phyloP scores from a whole-genome alignment of 345 rosid genomes.

The Bruguiera parviflora region DNA sequence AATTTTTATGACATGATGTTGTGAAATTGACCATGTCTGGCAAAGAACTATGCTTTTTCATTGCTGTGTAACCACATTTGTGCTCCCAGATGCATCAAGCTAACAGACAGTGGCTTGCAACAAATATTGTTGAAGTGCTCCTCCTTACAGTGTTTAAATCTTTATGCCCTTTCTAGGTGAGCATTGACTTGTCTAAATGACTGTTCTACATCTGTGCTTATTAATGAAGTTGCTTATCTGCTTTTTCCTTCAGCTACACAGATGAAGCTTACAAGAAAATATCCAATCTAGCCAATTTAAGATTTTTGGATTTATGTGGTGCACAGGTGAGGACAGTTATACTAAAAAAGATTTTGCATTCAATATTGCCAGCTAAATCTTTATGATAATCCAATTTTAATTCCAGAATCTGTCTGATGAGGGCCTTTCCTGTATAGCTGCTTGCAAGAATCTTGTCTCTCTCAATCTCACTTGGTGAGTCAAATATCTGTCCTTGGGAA shows the following conservation, averaged over 20 bases:
- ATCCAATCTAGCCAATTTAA: constrained; percentile 49
- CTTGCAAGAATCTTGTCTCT: constrained; percentile 59
- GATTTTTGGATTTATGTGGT: constrained; percentile 86
- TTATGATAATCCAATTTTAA: constrained; percentile 14
- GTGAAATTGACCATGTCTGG: not conserved
- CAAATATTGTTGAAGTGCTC: constrained; percentile 60
- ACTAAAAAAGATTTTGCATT: constrained; percentile 8
- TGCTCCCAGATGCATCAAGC: constrained; percentile 67
- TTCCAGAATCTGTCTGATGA: constrained; percentile 85
- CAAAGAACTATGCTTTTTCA: constrained; percentile 1
- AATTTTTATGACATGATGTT: not conserved
- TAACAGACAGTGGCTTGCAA: constrained; percentile 75
- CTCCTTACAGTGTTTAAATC: constrained; percentile 61
- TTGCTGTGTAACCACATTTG: constrained; percentile 5
- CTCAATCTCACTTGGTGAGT: constrained; percentile 90
- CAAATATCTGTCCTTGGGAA: not conserved
- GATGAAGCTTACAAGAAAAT: constrained; percentile 70
- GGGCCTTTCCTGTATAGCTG: constrained; percentile 67
- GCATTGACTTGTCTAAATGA: not conserved
- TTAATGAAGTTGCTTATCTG: constrained; percentile 9
- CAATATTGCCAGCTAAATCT: constrained; percentile 1
- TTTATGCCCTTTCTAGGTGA: constrained; percentile 87
- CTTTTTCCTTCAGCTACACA: constrained; percentile 55
- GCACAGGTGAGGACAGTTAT: constrained; percentile 63
- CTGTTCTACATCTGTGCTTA: not conserved